phyloP scores from a whole-genome alignment of 768 basidiomycete species.

The Lactarius evosmus region DNA sequence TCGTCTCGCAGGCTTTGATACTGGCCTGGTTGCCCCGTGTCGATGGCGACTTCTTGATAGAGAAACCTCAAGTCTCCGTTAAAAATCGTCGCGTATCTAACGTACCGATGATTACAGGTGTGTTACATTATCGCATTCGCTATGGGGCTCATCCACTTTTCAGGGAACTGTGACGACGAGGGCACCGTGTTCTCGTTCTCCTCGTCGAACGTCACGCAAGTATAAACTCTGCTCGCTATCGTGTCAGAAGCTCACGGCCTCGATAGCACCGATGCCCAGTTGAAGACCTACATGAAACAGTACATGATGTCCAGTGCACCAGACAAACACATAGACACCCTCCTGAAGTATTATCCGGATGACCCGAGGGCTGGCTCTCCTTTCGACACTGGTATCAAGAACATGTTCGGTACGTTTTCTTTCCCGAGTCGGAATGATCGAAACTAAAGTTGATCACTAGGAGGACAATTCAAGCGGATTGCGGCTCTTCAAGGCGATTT shows the following conservation, averaged over 20 bases:
- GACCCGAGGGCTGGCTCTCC: constrained; percentile 21
- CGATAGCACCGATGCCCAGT: not conserved
- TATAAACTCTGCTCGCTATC: not conserved
- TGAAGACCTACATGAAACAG: constrained; percentile 21
- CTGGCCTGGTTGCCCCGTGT: constrained; percentile 31
- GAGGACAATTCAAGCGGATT: constrained; percentile 25
- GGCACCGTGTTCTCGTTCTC: constrained; percentile 43
- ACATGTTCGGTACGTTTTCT: constrained; percentile 32
- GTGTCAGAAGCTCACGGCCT: not conserved
- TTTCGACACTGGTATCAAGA: constrained; percentile 25
- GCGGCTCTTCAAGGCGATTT: constrained; percentile 27
- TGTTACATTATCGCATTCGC: not conserved
- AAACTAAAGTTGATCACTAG: not conserved
- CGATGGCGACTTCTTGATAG: constrained; percentile 31
- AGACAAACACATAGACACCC: constrained; percentile 20
- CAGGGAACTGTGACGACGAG: constrained; percentile 57
- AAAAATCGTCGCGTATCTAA: constrained; percentile 25
- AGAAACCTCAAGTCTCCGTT: constrained; percentile 28
- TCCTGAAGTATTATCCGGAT: constrained; percentile 30
- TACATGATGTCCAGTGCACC: constrained; percentile 31
- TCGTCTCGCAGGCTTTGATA: constrained; percentile 27
- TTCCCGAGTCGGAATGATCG: not conserved
- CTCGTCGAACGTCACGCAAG: constrained; percentile 34
- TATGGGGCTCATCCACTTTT: constrained; percentile 3
- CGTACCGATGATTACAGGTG: constrained; percentile 30